These are phyloP conservation scores for Tricholoma hemisulphureum DNA, from an alignment of 768 basidiomycete species.

Conservation along the genomic window DNA sequence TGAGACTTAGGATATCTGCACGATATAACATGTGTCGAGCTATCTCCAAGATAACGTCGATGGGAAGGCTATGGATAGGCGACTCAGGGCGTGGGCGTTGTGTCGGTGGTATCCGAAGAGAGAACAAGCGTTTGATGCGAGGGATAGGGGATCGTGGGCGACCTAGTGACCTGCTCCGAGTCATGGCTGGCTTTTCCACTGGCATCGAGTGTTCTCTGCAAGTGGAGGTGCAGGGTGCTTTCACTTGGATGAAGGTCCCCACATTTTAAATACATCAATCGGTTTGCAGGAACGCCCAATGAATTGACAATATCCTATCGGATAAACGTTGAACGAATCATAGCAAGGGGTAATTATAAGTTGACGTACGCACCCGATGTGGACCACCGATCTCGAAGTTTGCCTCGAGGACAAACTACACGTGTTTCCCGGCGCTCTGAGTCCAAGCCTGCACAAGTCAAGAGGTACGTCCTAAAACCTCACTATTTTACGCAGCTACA, in stretches of 20 bases:
- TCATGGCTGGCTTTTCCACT: slow-evolving; percentile 8
- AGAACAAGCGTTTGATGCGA: slow-evolving; percentile 20
- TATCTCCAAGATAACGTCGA: slow-evolving; percentile 25
- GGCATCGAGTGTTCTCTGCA: slow-evolving; percentile 3
- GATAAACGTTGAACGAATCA: background rate
- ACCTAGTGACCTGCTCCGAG: slow-evolving; percentile 9
- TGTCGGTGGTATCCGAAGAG: slow-evolving; percentile 2
- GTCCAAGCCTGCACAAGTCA: no score
- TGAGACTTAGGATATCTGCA: slow-evolving; percentile 29
- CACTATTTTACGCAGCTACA: no score
- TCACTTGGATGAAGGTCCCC: background rate
- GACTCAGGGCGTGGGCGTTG: slow-evolving; percentile 1
- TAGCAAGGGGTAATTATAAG: background rate
- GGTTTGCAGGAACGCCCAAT: background rate
- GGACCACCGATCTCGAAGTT: background rate
- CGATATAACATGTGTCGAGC: slow-evolving; percentile 21
- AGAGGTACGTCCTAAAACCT: no score
- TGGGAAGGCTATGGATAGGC: slow-evolving; percentile 15
- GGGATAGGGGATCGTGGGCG: slow-evolving; percentile 20
- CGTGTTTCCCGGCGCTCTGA: background rate
- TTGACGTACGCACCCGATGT: background rate
- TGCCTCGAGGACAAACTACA: background rate
- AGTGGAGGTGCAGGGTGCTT: background rate
- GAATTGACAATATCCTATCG: background rate
- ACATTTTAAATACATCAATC: background rate